phyloP scores from a whole-genome alignment of 495 filamentous ascomycete species.

The Talaromyces ruber region DNA sequence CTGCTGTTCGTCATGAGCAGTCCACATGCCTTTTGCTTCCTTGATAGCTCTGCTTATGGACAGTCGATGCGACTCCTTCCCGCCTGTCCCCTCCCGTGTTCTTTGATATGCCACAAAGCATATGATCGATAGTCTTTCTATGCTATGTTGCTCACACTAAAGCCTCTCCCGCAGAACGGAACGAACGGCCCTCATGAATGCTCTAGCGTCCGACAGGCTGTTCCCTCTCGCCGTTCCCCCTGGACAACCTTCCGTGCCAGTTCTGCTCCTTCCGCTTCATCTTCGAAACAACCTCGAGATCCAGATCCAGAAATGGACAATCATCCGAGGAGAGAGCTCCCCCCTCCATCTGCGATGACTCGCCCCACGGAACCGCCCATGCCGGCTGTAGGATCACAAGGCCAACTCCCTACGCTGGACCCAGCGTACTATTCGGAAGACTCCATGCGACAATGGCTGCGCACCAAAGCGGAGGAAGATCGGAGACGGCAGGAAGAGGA shows the following conservation, averaged over 20 bases:
- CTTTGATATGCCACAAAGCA: background rate
- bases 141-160: conserved; percentile 35
- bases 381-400: conserved; percentile 27
- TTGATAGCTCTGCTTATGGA: background rate
- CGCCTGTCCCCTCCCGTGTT: background rate
- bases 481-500: conserved; percentile 80
- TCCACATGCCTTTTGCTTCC: background rate
- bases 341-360: conserved; percentile 27
- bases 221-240: conserved; percentile 24
- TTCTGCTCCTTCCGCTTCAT: conserved; percentile 12
- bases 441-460: conserved; percentile 72
- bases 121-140: background rate
- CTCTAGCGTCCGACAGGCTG: conserved; percentile 22
- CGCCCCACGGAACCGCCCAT: conserved; percentile 24
- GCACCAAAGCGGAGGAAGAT: conserved; percentile 80
- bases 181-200: conserved; percentile 33
- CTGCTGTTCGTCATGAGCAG: background rate
- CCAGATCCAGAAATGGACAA: conserved; percentile 22
- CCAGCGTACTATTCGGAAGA: conserved; percentile 69
- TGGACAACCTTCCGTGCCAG: conserved; percentile 10
- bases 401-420: conserved; percentile 49
- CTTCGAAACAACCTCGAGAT: conserved; percentile 13
- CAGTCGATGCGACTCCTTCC: background rate
- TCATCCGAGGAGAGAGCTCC: conserved; percentile 26
- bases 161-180: conserved; percentile 29